Evolutionary conservation across 2,329 filamentous ascomycete species (phyloP).

Genomic region (Pyricularia grisea): DNA sequence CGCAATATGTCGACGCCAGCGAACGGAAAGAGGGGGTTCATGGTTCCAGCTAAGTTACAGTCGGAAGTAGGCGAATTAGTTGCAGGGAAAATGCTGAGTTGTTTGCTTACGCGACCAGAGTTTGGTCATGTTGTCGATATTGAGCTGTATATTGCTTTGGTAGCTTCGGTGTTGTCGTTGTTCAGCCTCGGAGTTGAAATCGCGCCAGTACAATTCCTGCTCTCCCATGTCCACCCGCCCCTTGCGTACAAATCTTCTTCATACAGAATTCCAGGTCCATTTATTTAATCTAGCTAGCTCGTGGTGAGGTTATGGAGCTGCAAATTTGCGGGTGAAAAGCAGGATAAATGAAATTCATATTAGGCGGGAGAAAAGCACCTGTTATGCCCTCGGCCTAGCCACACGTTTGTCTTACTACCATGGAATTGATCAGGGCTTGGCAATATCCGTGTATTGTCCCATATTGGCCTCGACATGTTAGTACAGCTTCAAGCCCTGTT

Average conservation of each 20-base stretch:
- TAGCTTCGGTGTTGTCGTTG: not conserved
- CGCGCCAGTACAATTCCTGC: not conserved
- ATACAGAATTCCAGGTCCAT: not conserved
- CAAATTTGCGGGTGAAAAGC: constrained; percentile 33
- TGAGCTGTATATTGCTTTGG: not conserved
- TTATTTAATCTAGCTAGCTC: not conserved
- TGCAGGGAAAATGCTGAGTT: not conserved
- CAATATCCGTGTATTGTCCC: not conserved
- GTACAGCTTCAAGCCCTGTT: not conserved
- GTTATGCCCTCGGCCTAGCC: constrained; percentile 7
- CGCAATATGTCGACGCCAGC: not conserved
- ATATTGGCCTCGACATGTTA: not conserved
- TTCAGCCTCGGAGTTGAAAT: not conserved
- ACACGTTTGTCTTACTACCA: not conserved
- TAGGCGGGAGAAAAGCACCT: constrained; percentile 17
- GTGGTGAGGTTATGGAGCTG: constrained; percentile 4
- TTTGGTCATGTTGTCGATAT: not conserved
- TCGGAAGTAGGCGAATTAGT: not conserved
- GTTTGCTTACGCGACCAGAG: not conserved
- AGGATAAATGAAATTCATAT: constrained; percentile 35
- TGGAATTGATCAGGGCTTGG: not conserved
- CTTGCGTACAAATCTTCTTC: not conserved
- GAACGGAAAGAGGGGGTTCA: not conserved
- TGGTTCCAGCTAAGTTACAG: not conserved
- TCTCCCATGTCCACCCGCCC: constrained; percentile 4